A percentile compares a stretch with the other conserved stretches of the same genome.
Evolutionary conservation across 805 yeast species (phyloP).

Genomic region (Metschnikowia bowlesiae): DNA sequence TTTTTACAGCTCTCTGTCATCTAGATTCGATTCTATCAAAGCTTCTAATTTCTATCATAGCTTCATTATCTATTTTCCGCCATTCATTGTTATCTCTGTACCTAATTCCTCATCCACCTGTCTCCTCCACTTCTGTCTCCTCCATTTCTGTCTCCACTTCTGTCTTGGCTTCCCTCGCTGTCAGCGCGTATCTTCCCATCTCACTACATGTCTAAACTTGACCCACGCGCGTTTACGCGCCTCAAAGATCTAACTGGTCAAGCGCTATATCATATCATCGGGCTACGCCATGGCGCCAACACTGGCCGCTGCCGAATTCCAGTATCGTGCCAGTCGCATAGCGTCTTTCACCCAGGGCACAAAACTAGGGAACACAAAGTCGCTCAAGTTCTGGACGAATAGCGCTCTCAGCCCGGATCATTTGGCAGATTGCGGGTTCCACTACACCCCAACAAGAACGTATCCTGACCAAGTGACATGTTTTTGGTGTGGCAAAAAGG

Average conservation of each 20-base stretch:
- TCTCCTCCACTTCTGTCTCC: too few species aligned
- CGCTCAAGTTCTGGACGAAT: constrained; percentile 24
- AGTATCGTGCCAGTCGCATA: constrained; percentile 20
- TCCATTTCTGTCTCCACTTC: too few species aligned
- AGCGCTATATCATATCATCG: background rate
- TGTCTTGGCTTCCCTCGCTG: background rate
- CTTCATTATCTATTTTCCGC: too few species aligned
- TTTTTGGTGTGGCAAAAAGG: constrained; percentile 46
- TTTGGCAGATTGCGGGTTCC: constrained; percentile 59
- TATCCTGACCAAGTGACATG: constrained; percentile 53
- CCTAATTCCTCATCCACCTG: too few species aligned
- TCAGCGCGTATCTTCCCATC: background rate
- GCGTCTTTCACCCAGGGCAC: constrained; percentile 21
- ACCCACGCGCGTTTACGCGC: constrained; percentile 1
- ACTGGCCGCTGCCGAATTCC: constrained; percentile 11
- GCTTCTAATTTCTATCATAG: too few species aligned
- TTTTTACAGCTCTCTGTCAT: too few species aligned
- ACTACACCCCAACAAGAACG: constrained; percentile 47
- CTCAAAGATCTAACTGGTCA: background rate
- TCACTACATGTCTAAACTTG: background rate
- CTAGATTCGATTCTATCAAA: too few species aligned
- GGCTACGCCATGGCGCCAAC: constrained; percentile 2
- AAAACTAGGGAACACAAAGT: constrained; percentile 19
- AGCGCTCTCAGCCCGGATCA: constrained; percentile 18
- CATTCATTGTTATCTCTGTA: too few species aligned